Conservation (phyloP, 2,329 filamentous ascomycete species). For the Alternaria ventricosa region DNA sequence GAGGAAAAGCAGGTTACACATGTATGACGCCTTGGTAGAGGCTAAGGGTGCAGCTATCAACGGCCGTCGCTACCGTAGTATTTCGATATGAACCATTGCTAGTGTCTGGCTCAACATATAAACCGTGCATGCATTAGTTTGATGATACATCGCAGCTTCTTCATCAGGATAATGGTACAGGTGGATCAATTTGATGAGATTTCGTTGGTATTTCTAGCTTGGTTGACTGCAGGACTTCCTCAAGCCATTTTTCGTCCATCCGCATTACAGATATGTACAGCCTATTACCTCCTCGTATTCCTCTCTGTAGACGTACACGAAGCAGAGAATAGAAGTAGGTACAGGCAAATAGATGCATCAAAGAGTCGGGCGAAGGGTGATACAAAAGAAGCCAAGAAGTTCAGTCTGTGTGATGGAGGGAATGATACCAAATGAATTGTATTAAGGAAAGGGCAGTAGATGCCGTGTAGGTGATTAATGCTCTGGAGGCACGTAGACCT, state of each 20-base stretch:
- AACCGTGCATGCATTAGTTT: background rate
- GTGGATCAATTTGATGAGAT: constrained; percentile 8
- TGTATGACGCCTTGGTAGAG: background rate
- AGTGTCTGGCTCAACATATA: constrained; percentile 6
- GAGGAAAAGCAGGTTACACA: background rate
- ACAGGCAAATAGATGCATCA: constrained; percentile 32
- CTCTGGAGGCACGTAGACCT: constrained; percentile 40
- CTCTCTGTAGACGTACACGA: constrained; percentile 23
- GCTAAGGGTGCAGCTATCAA: constrained; percentile 1
- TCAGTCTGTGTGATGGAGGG: constrained; percentile 25
- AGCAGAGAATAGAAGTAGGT: constrained; percentile 36
- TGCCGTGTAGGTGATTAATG: constrained; percentile 28
- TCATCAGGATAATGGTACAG: background rate
- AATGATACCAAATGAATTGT: constrained; percentile 24
- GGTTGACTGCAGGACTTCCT: constrained; percentile 28
- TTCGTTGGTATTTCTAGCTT: constrained; percentile 29
- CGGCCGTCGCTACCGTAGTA: background rate
- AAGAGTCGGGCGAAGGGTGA: constrained; percentile 14
- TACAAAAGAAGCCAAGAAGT: constrained; percentile 9
- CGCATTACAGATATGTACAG: constrained; percentile 28
- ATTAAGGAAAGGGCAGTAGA: constrained; percentile 25
- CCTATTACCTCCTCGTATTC: constrained; percentile 26
- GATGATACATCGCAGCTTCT: background rate
- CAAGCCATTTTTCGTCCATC: constrained; percentile 32
- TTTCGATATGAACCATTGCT: background rate